Evolutionary conservation across 2,329 filamentous ascomycete genomes (phyloP).

Genomic region (Neobulgaria alba): DNA sequence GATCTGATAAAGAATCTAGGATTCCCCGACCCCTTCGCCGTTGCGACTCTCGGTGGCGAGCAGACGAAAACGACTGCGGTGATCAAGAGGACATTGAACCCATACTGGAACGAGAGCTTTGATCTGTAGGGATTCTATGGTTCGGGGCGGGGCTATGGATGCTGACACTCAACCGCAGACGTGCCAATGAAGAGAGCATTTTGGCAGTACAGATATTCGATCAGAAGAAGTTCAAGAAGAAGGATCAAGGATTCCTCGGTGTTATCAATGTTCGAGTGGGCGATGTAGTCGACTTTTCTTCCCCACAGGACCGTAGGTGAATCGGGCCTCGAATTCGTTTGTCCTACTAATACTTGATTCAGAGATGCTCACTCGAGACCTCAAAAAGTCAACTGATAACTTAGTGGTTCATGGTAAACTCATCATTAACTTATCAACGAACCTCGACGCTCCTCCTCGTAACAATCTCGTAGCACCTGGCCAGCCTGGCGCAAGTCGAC

Average conservation of each 20-base stretch:
- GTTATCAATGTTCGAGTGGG: slow-evolving; percentile 96
- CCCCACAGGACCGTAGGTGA: slow-evolving; percentile 78
- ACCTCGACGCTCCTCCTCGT: slow-evolving; percentile 64
- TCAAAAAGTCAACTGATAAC: slow-evolving; percentile 98
- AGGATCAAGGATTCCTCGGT: slow-evolving; percentile 96
- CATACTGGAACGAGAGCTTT: slow-evolving; percentile 99
- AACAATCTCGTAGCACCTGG: slow-evolving; percentile 27
- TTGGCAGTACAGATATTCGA: slow-evolving; percentile 98
- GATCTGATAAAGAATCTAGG: slow-evolving; percentile 43
- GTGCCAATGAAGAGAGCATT: slow-evolving; percentile 90
- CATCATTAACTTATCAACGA: slow-evolving; percentile 92
- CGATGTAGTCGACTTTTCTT: slow-evolving; percentile 83
- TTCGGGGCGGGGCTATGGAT: background rate
- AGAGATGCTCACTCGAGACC: slow-evolving; percentile 95
- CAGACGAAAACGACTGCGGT: slow-evolving; percentile 97
- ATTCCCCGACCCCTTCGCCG: slow-evolving; percentile 95
- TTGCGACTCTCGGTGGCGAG: slow-evolving; percentile 93
- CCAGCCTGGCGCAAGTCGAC: slow-evolving; percentile 23
- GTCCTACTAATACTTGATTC: slow-evolving; percentile 7
- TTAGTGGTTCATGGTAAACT: slow-evolving; percentile 96
- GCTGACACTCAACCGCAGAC: slow-evolving; percentile 43
- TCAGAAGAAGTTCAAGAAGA: slow-evolving; percentile 99
- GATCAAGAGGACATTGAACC: slow-evolving; percentile 94
- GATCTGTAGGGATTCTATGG: slow-evolving; percentile 60
- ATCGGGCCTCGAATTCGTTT: slow-evolving; percentile 5